phyloP scores from a whole-genome alignment of 306 rosid species.

The Cicer yamashitae region DNA sequence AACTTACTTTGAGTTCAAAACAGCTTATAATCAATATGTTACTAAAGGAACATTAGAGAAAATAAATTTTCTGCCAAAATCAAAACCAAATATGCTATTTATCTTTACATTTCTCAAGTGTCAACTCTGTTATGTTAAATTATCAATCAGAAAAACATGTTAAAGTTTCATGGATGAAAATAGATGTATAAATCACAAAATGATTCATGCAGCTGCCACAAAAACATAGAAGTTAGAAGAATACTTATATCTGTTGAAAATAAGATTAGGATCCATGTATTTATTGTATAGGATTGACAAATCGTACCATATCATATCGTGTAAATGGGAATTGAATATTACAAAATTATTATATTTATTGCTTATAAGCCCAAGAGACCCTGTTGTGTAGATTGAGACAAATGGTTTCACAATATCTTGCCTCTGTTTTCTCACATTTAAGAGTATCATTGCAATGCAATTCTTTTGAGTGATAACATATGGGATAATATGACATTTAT shows the following conservation, averaged over 20 bases:
- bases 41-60: not conserved
- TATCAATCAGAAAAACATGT: not conserved
- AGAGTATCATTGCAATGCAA: not conserved
- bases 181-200: not conserved
- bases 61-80: not conserved
- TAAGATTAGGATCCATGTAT: too few relatives aligned
- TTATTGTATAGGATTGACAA: too few relatives aligned
- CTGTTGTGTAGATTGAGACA: too few relatives aligned
- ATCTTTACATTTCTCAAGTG: not conserved
- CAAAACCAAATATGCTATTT: not conserved
- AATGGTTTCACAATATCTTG: not conserved
- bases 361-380: too few relatives aligned
- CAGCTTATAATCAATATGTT: not conserved
- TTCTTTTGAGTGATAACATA: constrained; percentile 8
- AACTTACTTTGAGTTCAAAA: not conserved
- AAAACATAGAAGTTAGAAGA: not conserved
- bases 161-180: not conserved
- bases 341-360: too few relatives aligned
- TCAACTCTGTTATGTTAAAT: constrained; percentile 1
- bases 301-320: too few relatives aligned
- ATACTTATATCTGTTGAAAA: not conserved
- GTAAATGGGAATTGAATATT: too few relatives aligned
- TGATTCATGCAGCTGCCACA: not conserved
- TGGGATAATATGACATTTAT: not conserved
- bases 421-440: not conserved